Evolutionary conservation across 257 asterid species (phyloP).

Genomic region (Solanum bukasovii): DNA sequence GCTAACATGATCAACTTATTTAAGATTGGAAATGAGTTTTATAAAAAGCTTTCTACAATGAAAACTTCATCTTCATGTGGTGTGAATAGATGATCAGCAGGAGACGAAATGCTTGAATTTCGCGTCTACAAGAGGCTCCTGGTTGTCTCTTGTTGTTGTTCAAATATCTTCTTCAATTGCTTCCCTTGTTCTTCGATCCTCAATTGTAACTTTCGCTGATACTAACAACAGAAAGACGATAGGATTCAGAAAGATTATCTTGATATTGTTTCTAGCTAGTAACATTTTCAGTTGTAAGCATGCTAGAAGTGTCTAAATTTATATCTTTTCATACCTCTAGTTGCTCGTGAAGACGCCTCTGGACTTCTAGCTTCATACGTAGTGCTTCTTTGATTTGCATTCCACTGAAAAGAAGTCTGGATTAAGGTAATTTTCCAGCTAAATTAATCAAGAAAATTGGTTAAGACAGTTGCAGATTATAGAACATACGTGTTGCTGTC

Average conservation of each 20-base stretch:
- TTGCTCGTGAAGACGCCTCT: conserved; percentile 77
- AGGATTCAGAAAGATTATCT: not conserved
- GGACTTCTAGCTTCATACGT: conserved; percentile 54
- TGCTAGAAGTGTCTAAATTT: not conserved
- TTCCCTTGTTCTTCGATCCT: conserved; percentile 63
- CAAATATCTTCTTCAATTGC: conserved; percentile 48
- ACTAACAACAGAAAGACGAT: conserved; percentile 16
- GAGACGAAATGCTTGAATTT: conserved; percentile 16
- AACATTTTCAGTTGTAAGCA: not conserved
- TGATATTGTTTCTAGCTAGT: not conserved
- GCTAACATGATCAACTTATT: not conserved
- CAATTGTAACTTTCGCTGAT: conserved; percentile 47
- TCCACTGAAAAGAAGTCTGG: conserved; percentile 25
- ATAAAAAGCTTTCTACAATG: not conserved
- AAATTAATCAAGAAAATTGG: not conserved
- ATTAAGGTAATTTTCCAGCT: not conserved
- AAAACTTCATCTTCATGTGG: conserved; percentile 8
- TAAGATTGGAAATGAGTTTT: not conserved
- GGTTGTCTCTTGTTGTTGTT: conserved; percentile 41
- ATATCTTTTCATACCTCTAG: conserved; percentile 37
- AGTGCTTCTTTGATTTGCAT: conserved; percentile 61
- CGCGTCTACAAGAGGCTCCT: conserved; percentile 20
- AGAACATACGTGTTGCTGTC: conserved; percentile 37
- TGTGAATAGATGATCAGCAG: conserved; percentile 13
- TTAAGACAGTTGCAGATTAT: not conserved